Conservation (phyloP, 2,329 filamentous ascomycete species). For the Hymenoscyphus scutula region DNA sequence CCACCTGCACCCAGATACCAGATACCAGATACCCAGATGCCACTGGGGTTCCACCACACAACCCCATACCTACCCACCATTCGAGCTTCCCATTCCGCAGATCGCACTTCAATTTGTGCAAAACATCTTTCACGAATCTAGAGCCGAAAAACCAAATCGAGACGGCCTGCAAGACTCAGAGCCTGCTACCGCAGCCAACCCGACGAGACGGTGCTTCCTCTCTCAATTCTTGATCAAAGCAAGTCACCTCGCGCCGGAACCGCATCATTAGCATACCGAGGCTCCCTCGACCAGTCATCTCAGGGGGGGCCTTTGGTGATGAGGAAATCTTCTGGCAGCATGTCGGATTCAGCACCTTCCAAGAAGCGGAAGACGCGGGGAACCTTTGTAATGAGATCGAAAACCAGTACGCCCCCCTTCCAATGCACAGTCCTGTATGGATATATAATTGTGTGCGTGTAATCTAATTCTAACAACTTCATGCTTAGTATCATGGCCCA, state of each 20-base stretch:
- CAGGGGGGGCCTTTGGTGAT: background rate
- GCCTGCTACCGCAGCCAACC: background rate
- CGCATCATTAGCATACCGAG: background rate
- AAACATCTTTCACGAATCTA: background rate
- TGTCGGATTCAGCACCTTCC: background rate
- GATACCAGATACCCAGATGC: no score
- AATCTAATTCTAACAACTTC: background rate
- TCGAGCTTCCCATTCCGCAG: background rate
- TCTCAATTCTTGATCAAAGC: background rate
- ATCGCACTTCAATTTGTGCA: background rate
- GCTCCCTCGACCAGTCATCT: background rate
- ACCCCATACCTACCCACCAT: background rate
- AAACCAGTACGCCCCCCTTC: background rate
- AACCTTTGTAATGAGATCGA: background rate
- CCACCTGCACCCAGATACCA: background rate
- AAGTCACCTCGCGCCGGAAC: background rate
- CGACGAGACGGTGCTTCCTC: background rate
- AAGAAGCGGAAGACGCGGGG: conserved; percentile 2
- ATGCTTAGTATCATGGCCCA: conserved; percentile 38
- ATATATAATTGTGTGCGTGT: background rate
- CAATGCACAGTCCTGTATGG: background rate
- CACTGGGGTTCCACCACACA: background rate
- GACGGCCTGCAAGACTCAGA: background rate
- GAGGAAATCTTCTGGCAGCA: background rate
- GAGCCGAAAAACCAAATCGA: background rate